Base-by-base conservation (phyloP, 805 yeast species). In the Candida saitoana region DNA sequence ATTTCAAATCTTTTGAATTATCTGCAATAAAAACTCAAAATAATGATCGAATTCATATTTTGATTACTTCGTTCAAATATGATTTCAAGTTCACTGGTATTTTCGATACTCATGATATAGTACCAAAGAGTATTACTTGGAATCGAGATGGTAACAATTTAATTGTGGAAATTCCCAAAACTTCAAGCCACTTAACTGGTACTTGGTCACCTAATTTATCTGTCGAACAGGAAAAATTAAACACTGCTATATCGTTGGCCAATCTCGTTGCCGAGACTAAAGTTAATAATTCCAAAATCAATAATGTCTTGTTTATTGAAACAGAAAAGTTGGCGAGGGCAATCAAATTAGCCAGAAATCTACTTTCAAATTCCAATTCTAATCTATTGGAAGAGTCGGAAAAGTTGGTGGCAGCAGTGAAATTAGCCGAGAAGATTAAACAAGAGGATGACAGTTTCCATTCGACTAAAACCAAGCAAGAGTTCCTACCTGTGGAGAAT, bases 1-100 rank as follows among this genome's bases (percentile, higher is more conserved):
- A 59, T 49, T 67, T 64, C 49, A 49, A 55, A 41, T 51, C 61
- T 7, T 65, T 62, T 49, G 69, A 65, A 44, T 61, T 67, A 34
- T 50, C 49, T 46, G 53, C 51, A 40, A 3, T 55, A 45, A 44
- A 51, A 44, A 38, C 53, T 41, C 42, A 48, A 36, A 30, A 49
- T 42, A 33, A 51, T 44, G 37, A 52, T 42, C 14, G 41, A 22
- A 31, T 56, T 42, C 44, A 53, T 38, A 42, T 61, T 48, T 52
- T 55, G 37, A 39, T 57, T 46, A 35, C 47, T 19, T 54, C 60
- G n/a, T 38, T 41, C 34, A 42, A 41, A 9, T 71, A 67, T 47
- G 46, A 58, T 16, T 67, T 67, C 49, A 57, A 51, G 36, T 59
- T 60, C 42, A 54, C 54, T 3, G 59, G 62, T 44, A 61, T 60